These are phyloP conservation scores for Tolypocladium guangdongense DNA, from an alignment of 2,329 filamentous ascomycete genomes.

Conservation along the genomic window DNA sequence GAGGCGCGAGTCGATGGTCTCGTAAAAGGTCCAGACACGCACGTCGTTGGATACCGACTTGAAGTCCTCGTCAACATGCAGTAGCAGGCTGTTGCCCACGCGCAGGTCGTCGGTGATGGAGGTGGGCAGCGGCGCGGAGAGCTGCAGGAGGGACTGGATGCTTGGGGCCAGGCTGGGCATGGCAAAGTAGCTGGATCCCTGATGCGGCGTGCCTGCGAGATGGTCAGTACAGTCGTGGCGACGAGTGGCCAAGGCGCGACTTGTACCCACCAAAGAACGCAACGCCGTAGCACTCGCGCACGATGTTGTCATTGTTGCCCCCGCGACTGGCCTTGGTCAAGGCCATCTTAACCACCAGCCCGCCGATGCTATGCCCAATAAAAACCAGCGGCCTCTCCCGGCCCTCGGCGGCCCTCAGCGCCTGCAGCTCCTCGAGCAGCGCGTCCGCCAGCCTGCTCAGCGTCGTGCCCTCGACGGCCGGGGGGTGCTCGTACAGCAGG, in stretches of 20 bases:
- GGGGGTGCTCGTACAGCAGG: conserved; percentile 39
- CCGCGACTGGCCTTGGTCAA: conserved; percentile 34
- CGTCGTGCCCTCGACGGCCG: conserved; percentile 27
- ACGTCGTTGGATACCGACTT: conserved; percentile 45
- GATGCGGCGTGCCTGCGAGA: conserved; percentile 43
- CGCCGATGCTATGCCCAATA: conserved; percentile 50
- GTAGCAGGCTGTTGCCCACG: conserved; percentile 36
- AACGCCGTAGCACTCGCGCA: conserved; percentile 48
- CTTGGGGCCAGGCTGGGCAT: conserved; percentile 44
- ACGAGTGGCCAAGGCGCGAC: background rate
- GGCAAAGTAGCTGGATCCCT: conserved; percentile 51
- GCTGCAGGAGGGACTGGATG: conserved; percentile 39
- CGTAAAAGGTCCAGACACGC: conserved; percentile 52
- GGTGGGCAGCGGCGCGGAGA: conserved; percentile 38
- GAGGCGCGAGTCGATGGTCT: conserved; percentile 49
- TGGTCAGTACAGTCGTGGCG: background rate
- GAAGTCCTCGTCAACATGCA: conserved; percentile 43
- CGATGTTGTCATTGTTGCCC: conserved; percentile 28
- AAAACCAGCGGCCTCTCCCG: conserved; percentile 44
- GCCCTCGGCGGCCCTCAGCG: conserved; percentile 21
- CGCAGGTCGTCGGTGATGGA: conserved; percentile 39
- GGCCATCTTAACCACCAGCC: conserved; percentile 47
- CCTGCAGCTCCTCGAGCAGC: conserved; percentile 31
- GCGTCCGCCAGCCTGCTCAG: conserved; percentile 34
- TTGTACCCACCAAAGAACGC: conserved; percentile 43